Evolutionary conservation across 306 rosid genomes (phyloP), one percentile per base, ranked within the genome.

Genomic region (Herpetospermum pedunculosum): DNA sequence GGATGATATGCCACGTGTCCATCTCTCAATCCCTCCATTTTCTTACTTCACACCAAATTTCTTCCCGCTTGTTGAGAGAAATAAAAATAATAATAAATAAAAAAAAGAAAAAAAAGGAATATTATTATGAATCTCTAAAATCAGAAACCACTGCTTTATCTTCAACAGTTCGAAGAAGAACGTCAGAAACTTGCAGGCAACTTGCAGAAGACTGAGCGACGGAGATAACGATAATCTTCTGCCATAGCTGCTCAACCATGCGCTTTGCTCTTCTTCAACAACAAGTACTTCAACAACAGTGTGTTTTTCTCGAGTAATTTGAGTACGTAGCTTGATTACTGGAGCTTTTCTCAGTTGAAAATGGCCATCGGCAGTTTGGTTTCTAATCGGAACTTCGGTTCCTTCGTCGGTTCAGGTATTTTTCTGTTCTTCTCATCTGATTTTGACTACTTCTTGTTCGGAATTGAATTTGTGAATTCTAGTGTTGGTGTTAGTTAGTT

Each of bases 291-390:
- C 54, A 15, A 6, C 50, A 15, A 8, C 34, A 59, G 40, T 64
- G 40, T 64, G 44, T 52, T 16, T 77, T 34, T 26, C 75, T 77
- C 80, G 81, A 77, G 13, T n/a, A n/a, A n/a, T 30, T 74, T 28
- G 47, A 28, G 68, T 37, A 30, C n/a, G n/a, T n/a, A n/a, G n/a
- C n/a, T n/a, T n/a, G 14, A 12, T 44, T 57, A 21, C 25, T 13
- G 43, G 48, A 76, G 80, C 48, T 73, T 55, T 37, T 19, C 11
- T 55, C 64, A 0, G 40, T 19, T 18, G 8, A 23, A 79, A 82
- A 93, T 93, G 96, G 88, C 87, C 76, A 83, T 93, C 77, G 88
- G 85, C 18, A 86, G 89, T 76, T 80, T 87, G 23, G 81, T 93
- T 64, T 88, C 93, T 50, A 85, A 86, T 81, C 88, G 92, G 75